phyloP scores from a whole-genome alignment of 257 asterid species.

The Plantago elongata region DNA sequence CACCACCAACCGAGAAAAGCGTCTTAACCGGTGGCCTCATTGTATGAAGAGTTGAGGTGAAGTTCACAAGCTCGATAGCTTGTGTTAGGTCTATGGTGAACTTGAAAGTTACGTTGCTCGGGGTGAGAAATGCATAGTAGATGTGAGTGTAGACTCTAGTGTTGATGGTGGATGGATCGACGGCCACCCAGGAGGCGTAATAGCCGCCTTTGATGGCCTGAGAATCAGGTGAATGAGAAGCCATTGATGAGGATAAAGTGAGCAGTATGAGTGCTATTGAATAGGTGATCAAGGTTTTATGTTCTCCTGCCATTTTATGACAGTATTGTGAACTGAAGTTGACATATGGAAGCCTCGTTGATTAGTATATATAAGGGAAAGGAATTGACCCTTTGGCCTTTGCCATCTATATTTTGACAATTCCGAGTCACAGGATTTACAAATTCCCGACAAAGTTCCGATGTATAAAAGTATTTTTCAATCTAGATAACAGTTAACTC shows the following conservation, averaged over 20 bases:
- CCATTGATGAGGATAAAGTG: slow-evolving; percentile 13
- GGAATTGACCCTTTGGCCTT: no score
- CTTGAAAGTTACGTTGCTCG: slow-evolving; percentile 40
- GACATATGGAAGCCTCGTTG: not conserved
- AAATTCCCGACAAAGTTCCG: no score
- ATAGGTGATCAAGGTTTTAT: not conserved
- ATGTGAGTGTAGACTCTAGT: slow-evolving; percentile 53
- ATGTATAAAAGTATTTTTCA: no score
- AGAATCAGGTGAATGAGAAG: slow-evolving; percentile 17
- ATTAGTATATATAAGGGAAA: not conserved
- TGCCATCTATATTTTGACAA: no score
- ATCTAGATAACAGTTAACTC: no score
- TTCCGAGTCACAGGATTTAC: no score
- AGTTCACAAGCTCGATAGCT: slow-evolving; percentile 32
- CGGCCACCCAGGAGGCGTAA: slow-evolving; percentile 50
- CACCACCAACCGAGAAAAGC: slow-evolving; percentile 75
- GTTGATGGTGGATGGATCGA: slow-evolving; percentile 49
- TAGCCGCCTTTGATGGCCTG: slow-evolving; percentile 54
- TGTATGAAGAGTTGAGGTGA: slow-evolving; percentile 54
- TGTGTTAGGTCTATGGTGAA: slow-evolving; percentile 36
- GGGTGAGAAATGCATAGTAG: slow-evolving; percentile 62
- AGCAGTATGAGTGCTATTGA: slow-evolving; percentile 4
- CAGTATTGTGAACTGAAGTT: not conserved
- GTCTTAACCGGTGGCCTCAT: slow-evolving; percentile 38
- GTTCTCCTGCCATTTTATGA: slow-evolving; percentile 25